Evolutionary conservation across 257 asterid genomes (phyloP).

Genomic region (Verbena officinalis): DNA sequence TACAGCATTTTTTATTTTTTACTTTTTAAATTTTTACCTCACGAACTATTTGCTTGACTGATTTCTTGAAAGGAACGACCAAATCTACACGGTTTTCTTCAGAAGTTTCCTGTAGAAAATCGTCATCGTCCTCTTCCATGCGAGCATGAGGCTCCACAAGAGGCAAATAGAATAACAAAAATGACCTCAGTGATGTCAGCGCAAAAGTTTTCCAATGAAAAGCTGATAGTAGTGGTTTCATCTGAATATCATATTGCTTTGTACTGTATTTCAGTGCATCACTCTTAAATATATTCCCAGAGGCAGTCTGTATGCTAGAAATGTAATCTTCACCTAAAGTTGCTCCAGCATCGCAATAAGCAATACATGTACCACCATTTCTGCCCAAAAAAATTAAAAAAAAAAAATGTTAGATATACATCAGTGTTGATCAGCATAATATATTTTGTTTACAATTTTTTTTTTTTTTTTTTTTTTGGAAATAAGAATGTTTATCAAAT

Average conservation of each 20-base stretch:
- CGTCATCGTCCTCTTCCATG: constrained; percentile 74
- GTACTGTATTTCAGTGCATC: constrained; percentile 42
- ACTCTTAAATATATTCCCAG: constrained; percentile 40
- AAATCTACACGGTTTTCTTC: constrained; percentile 58
- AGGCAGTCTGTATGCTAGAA: constrained; percentile 39
- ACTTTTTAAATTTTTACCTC: constrained; percentile 72
- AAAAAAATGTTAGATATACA: constrained; percentile 13
- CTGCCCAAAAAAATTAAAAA: too few species aligned
- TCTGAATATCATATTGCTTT: constrained; percentile 67
- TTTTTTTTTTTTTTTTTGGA: neutral
- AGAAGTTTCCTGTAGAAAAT: constrained; percentile 56
- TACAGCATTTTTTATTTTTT: too few species aligned
- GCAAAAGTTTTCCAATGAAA: constrained; percentile 80
- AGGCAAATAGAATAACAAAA: constrained; percentile 78
- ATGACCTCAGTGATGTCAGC: constrained; percentile 74
- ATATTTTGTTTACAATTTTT: neutral
- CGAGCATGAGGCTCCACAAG: constrained; percentile 73
- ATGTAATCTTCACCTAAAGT: constrained; percentile 53
- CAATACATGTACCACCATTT: constrained; percentile 40
- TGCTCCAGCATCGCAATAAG: constrained; percentile 74
- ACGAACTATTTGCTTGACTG: constrained; percentile 80
- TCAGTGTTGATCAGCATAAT: constrained; percentile 1
- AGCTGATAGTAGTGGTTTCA: constrained; percentile 82
- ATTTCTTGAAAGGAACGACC: constrained; percentile 82
- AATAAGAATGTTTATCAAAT: neutral